Base-by-base conservation (phyloP, 179 eudicot species). In the Spinacia oleracea region DNA sequence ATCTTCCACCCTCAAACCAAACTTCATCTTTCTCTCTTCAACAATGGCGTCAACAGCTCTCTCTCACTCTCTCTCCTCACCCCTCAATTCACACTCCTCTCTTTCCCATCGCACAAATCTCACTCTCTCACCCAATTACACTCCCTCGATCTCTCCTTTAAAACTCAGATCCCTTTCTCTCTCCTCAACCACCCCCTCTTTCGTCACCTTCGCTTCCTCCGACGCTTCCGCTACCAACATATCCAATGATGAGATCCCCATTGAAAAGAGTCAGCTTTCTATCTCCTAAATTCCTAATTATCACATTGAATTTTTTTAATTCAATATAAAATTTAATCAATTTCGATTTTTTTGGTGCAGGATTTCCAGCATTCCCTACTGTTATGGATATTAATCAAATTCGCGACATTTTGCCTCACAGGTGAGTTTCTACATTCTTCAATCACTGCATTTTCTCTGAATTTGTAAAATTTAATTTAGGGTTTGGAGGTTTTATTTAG, bases 351-450 rank as follows among this genome's bases (percentile, higher is more conserved):
- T 67, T 70, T 43, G 18, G 20, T 85, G 53, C 84, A 96, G 99
- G 85, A 83, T 89, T 77, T 67, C 84, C 93, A 18, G 99, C 99
- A 59, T 96, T 85, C 83, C 99, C 99, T 0, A 87, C 94, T 15
- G 97, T 93, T 16, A 80, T 96, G 90, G 98, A 93, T 80, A 94
- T 96, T 81, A 92, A 93, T 78, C 91, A 91, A 86, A 93, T 96
- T 87, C 96, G 96, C 29, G 96, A 93, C 51, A 91, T 96, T 85
- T 80, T 96, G 77, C 98, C 99, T 70, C 99, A 93, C 66, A 84
- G 99, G 98, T 96, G 55, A 29, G 91, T 86, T 45, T 74, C 6
- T 51, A 3, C 60, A 34, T 35, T 70, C 35, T 77, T 38, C 0
- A 14, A 63, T 66, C 51, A 9, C 55, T 34, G 5, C 67, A 27